phyloP scores from a whole-genome alignment of 345 rosid genomes.

The Moricandia moricandioides region DNA sequence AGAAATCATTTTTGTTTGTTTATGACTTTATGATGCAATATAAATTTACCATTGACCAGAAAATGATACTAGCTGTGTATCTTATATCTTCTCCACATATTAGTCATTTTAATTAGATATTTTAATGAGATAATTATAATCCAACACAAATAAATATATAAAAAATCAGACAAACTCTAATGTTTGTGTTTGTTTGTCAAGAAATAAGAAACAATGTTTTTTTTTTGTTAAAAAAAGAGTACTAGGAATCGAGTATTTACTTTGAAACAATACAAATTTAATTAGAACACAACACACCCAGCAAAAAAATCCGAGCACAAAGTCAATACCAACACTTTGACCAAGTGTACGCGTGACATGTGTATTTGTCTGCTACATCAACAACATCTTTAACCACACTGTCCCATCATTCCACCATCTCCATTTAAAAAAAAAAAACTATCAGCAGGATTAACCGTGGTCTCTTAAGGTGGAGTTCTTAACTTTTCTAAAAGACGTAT shows the following conservation, averaged over 20 bases:
- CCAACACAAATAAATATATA: background rate
- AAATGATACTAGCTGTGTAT: background rate
- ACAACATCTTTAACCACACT: slow-evolving; percentile 38
- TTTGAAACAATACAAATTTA: background rate
- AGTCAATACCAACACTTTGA: slow-evolving; percentile 40
- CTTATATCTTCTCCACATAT: background rate
- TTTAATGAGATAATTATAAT: no score
- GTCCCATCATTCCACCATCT: slow-evolving; percentile 40
- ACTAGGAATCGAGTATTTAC: slow-evolving; percentile 4
- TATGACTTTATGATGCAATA: background rate
- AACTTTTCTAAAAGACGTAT: no score
- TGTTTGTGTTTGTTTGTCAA: background rate
- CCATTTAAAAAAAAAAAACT: background rate
- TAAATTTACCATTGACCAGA: background rate
- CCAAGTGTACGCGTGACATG: slow-evolving; percentile 29
- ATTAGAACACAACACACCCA: slow-evolving; percentile 33
- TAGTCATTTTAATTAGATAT: background rate
- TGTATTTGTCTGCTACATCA: slow-evolving; percentile 35
- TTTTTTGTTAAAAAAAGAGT: background rate
- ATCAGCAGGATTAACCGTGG: no score
- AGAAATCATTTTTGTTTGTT: background rate
- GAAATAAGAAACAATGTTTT: background rate
- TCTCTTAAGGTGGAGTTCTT: no score
- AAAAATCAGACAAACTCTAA: background rate
- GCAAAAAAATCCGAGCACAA: slow-evolving; percentile 35